These are phyloP conservation scores for Trichoderma aggressivum DNA, from an alignment of 2,329 filamentous ascomycete species.

Conservation along the genomic window DNA sequence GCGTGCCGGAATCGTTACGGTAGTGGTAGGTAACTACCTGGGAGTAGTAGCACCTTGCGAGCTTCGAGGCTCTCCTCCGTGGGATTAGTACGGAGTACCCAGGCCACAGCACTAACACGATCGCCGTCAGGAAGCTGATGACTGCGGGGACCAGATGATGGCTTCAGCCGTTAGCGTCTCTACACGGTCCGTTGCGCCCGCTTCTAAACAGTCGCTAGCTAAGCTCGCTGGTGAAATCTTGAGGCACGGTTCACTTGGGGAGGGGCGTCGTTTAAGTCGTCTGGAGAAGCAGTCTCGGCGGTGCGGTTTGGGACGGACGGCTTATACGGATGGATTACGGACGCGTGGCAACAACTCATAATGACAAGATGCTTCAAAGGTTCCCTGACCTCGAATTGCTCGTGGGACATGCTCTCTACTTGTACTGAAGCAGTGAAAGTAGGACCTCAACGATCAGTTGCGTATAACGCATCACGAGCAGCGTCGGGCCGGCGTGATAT, in stretches of 20 bases:
- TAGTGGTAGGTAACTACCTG: not conserved
- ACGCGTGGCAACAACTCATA: not conserved
- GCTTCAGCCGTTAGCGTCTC: slow-evolving; percentile 14
- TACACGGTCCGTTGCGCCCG: slow-evolving; percentile 19
- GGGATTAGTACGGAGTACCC: slow-evolving; percentile 10
- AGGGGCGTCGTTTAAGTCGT: not conserved
- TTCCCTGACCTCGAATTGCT: not conserved
- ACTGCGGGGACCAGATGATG: slow-evolving; percentile 15
- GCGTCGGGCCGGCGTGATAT: not conserved
- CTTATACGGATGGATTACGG: not conserved
- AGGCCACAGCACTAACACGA: not conserved
- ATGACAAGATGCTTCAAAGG: not conserved
- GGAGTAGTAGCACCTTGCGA: not conserved
- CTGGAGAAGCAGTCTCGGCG: not conserved
- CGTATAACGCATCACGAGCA: not conserved
- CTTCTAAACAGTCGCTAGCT: slow-evolving; percentile 2
- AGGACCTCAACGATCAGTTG: not conserved
- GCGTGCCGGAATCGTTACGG: not conserved
- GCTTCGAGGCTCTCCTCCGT: not conserved
- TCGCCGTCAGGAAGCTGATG: slow-evolving; percentile 15
- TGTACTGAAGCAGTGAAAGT: not conserved
- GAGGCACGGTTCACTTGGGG: slow-evolving; percentile 1
- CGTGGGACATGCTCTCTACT: not conserved
- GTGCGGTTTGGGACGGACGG: not conserved
- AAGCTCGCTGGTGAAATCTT: not conserved